Percentiles rank a stretch among this genome's conserved stretches.
phyloP scores from a whole-genome alignment of 441 rosid species.

The Erodium chrysanthum region DNA sequence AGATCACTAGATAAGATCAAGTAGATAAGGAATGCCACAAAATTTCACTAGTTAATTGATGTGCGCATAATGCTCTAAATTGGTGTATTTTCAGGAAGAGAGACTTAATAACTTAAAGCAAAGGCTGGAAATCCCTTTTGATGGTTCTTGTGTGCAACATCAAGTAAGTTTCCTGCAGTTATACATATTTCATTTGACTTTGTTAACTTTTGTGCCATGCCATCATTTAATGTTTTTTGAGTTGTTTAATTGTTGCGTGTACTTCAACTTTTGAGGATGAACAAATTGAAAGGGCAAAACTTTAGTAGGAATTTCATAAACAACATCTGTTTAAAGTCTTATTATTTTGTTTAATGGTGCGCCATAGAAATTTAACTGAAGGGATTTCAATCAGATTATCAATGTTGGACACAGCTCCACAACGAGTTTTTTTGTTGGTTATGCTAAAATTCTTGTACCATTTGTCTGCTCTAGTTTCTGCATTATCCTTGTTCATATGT shows the following conservation, averaged over 20 bases:
- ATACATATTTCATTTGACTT: not conserved
- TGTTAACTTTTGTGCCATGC: not conserved
- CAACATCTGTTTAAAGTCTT: too few species aligned
- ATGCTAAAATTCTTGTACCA: not conserved
- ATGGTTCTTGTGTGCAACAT: not conserved
- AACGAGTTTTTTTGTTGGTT: not conserved
- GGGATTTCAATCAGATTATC: not conserved
- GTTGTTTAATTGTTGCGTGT: not conserved
- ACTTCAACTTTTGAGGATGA: too few species aligned
- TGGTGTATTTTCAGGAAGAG: not conserved
- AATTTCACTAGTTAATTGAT: too few species aligned
- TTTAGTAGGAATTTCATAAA: too few species aligned
- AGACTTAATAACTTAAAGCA: not conserved
- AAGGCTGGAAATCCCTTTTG: constrained; percentile 3
- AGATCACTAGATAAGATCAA: not conserved
- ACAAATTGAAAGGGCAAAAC: too few species aligned
- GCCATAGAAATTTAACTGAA: not conserved
- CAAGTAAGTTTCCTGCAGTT: not conserved
- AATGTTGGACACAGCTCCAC: not conserved
- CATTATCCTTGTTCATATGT: not conserved
- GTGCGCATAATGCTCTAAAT: not conserved
- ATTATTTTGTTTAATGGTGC: too few species aligned
- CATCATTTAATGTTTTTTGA: not conserved
- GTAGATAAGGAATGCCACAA: not conserved
- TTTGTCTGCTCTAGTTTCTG: not conserved